Evolutionary conservation across 106 monocot species (phyloP).

Genomic region (Chionographis japonica): DNA sequence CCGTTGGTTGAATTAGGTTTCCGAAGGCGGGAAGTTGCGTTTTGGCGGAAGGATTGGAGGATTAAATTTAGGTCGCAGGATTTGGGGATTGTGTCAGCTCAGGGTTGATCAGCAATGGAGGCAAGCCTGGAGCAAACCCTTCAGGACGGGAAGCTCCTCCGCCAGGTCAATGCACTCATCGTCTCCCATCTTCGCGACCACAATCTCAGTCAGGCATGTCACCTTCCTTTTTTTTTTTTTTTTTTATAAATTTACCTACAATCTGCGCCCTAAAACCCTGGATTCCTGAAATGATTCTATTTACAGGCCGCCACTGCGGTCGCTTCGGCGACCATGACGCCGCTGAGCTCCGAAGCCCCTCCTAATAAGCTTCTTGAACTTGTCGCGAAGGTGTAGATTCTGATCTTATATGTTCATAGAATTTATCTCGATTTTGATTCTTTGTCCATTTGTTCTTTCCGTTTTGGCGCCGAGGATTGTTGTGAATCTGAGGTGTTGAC

Average conservation of each 20-base stretch:
- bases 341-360: slow-evolving; percentile 39
- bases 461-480: background rate
- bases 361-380: slow-evolving; percentile 65
- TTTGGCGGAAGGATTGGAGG: too few species aligned
- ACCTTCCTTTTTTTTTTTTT: background rate
- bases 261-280: too few species aligned
- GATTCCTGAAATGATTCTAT: background rate
- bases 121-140: slow-evolving; percentile 47
- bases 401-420: too few species aligned
- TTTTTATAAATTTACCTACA: too few species aligned
- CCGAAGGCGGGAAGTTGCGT: too few species aligned
- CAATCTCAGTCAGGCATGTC: slow-evolving; percentile 55
- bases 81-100: background rate
- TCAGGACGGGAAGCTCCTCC: slow-evolving; percentile 72
- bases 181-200: slow-evolving; percentile 77
- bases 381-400: slow-evolving; percentile 67
- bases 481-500: slow-evolving; percentile 15
- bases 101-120: slow-evolving; percentile 34
- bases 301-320: slow-evolving; percentile 74
- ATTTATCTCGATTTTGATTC: background rate
- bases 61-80: too few species aligned
- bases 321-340: slow-evolving; percentile 76
- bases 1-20: too few species aligned
- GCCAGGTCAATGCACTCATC: slow-evolving; percentile 71
- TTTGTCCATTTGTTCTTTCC: background rate